phyloP scores from a whole-genome alignment of 345 rosid genomes.

The Aethionema arabicum region DNA sequence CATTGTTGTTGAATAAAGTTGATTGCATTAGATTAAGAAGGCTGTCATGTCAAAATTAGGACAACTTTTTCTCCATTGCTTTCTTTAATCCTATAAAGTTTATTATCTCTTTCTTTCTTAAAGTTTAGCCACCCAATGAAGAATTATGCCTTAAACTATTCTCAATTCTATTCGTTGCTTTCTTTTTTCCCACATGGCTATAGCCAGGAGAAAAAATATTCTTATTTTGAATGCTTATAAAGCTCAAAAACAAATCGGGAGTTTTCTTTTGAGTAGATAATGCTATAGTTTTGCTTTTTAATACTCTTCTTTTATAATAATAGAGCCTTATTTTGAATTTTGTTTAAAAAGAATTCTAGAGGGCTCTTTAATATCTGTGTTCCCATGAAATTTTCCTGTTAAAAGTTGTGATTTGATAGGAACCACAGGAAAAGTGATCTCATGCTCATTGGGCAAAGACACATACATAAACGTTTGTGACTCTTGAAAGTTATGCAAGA shows the following conservation, averaged over 20 bases:
- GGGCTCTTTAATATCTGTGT: constrained; percentile 23
- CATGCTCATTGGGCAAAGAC: background rate
- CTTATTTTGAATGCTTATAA: constrained; percentile 33
- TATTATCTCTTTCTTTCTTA: constrained; percentile 33
- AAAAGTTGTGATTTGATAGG: constrained; percentile 34
- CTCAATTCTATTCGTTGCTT: constrained; percentile 25
- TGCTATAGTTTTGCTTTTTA: constrained; percentile 23
- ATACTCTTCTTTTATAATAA: constrained; percentile 19
- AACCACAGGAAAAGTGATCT: constrained; percentile 28
- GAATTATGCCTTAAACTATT: constrained; percentile 37
- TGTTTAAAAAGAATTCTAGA: constrained; percentile 4
- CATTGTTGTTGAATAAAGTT: constrained; percentile 26
- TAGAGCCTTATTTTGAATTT: constrained; percentile 4
- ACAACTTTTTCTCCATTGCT: constrained; percentile 36
- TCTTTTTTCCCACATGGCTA: constrained; percentile 34
- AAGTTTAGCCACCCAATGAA: constrained; percentile 34
- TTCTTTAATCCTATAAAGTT: constrained; percentile 35
- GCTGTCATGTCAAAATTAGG: constrained; percentile 42
- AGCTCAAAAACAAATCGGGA: constrained; percentile 22
- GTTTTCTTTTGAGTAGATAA: constrained; percentile 29
- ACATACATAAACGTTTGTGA: background rate
- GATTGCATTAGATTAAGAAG: constrained; percentile 34
- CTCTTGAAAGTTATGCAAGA: constrained; percentile 17
- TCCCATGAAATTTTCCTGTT: constrained; percentile 19
- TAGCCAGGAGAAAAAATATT: constrained; percentile 34